A percentile compares a stretch with the other conserved stretches of the same genome.
Conservation (phyloP, 2,329 filamentous ascomycete species). For the Sodiomyces alkalinus region DNA sequence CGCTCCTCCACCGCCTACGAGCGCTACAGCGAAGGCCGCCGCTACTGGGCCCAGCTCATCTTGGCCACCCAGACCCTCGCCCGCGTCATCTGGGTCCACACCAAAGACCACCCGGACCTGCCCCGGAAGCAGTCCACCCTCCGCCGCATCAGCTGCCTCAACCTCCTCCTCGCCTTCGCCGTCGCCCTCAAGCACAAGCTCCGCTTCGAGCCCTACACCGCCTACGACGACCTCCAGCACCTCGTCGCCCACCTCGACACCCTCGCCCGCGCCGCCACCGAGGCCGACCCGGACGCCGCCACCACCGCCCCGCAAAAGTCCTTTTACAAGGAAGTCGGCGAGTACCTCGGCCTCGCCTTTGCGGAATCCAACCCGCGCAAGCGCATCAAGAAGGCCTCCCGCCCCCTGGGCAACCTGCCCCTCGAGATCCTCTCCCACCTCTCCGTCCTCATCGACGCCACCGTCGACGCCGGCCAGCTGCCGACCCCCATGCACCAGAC, state of each 20-base stretch:
- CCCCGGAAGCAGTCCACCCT: constrained; percentile 51
- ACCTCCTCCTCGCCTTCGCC: constrained; percentile 65
- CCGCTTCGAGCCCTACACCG: constrained; percentile 67
- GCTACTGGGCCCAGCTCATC: constrained; percentile 45
- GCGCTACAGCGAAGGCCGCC: constrained; percentile 49
- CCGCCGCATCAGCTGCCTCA: constrained; percentile 58
- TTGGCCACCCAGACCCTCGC: constrained; percentile 52
- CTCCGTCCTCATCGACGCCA: constrained; percentile 47
- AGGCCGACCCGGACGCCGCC: constrained; percentile 16
- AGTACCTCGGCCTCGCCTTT: constrained; percentile 63
- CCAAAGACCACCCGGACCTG: constrained; percentile 34
- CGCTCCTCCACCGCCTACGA: constrained; percentile 66
- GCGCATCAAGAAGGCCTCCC: constrained; percentile 54
- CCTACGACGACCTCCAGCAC: constrained; percentile 58
- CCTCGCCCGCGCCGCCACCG: constrained; percentile 44
- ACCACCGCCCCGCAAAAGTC: constrained; percentile 24
- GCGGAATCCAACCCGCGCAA: constrained; percentile 67
- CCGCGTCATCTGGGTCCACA: constrained; percentile 73
- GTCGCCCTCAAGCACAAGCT: constrained; percentile 67
- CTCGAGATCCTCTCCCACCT: constrained; percentile 67
- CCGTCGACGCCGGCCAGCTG: constrained; percentile 40
- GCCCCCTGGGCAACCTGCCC: constrained; percentile 68
- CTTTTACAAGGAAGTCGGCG: constrained; percentile 49
- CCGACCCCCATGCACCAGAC: constrained; percentile 43
- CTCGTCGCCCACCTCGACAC: constrained; percentile 61